These are phyloP conservation scores for Penicillium macrosclerotiorum DNA, from an alignment of 495 filamentous ascomycete genomes.

Conservation along the genomic window DNA sequence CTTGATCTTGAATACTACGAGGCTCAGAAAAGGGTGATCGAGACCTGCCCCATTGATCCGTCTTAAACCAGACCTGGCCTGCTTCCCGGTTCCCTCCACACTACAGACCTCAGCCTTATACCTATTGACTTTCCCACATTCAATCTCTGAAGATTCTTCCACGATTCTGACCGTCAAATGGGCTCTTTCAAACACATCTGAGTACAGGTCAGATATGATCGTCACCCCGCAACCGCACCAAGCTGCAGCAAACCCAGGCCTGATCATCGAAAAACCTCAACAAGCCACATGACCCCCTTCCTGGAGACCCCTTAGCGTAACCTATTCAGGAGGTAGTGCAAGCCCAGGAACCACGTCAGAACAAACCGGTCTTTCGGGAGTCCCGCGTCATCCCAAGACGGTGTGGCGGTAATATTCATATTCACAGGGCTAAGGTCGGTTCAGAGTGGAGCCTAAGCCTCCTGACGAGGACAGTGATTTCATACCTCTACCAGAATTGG, in stretches of 20 bases:
- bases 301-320: not conserved
- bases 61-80: too few species aligned
- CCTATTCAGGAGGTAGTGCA: not conserved
- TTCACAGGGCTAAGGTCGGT: slow-evolving; percentile 7
- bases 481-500: too few species aligned
- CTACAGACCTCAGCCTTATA: too few species aligned
- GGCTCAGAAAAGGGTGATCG: too few species aligned
- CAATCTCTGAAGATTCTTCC: not conserved
- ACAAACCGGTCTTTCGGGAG: not conserved
- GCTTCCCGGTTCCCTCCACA: too few species aligned
- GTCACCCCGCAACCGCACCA: not conserved
- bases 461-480: too few species aligned
- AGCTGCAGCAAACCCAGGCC: not conserved
- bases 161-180: not conserved
- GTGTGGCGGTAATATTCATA: slow-evolving; percentile 5
- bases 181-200: not conserved
- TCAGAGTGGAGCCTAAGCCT: slow-evolving; percentile 11
- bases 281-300: slow-evolving; percentile 3
- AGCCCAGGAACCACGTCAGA: slow-evolving; percentile 6
- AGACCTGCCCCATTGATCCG: too few species aligned
- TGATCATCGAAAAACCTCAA: not conserved
- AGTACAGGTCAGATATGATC: not conserved
- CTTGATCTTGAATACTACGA: too few species aligned
- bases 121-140: too few species aligned
- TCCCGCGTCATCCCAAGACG: slow-evolving; percentile 6